phyloP scores from a whole-genome alignment of 768 basidiomycete genomes.

The Trametes villosa region DNA sequence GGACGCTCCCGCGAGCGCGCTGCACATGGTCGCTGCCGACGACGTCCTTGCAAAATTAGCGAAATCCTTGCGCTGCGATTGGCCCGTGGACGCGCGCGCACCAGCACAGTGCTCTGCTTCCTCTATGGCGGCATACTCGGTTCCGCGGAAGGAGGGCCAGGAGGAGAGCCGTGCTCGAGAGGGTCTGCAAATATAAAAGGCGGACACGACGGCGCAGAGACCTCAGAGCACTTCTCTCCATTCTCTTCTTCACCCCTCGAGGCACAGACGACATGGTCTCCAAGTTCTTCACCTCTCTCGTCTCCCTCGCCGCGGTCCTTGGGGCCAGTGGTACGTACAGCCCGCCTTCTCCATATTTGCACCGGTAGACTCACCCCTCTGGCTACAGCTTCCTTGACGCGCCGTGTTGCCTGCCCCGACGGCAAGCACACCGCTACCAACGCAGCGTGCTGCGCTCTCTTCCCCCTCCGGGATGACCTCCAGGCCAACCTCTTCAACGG shows the following conservation, averaged over 20 bases:
- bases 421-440: slow-evolving; percentile 35
- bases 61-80: background rate
- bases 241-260: background rate
- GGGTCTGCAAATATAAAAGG: background rate
- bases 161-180: background rate
- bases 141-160: background rate
- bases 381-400: slow-evolving; percentile 4
- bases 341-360: too few relatives aligned
- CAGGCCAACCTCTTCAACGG: slow-evolving; percentile 34
- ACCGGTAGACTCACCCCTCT: background rate
- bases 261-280: slow-evolving; percentile 25
- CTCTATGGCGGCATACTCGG: background rate
- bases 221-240: background rate
- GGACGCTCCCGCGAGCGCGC: slow-evolving; percentile 3
- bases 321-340: slow-evolving; percentile 20
- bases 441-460: slow-evolving; percentile 38
- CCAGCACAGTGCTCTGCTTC: background rate
- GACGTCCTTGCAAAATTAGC: too few relatives aligned
- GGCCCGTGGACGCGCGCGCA: background rate
- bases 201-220: too few relatives aligned
- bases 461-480: slow-evolving; percentile 37
- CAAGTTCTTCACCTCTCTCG: slow-evolving; percentile 24
- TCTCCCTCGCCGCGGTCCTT: slow-evolving; percentile 23
- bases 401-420: slow-evolving; percentile 32
- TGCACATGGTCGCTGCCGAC: background rate